Conservation (phyloP, 2,329 filamentous ascomycete species). For the Arthrobotrys entomopaga region DNA sequence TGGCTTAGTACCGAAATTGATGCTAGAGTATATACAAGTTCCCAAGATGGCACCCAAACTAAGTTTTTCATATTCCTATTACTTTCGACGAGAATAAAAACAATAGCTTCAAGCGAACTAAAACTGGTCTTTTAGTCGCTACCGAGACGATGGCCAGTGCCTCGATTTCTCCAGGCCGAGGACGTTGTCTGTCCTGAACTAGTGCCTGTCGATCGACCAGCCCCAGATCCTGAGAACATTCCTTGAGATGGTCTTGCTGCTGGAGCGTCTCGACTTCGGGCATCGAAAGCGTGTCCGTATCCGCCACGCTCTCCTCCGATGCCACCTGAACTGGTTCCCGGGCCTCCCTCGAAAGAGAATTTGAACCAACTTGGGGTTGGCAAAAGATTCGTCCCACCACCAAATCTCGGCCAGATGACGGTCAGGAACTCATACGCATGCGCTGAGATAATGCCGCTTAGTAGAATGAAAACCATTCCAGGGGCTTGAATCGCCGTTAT, state of each 20-base stretch:
- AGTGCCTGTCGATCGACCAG: conserved; percentile 60
- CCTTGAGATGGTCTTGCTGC: conserved; percentile 60
- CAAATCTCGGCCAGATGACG: conserved; percentile 81
- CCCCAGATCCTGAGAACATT: conserved; percentile 56
- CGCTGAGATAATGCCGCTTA: conserved; percentile 82
- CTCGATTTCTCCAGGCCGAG: conserved; percentile 73
- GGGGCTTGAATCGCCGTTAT: conserved; percentile 42
- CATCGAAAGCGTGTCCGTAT: conserved; percentile 45
- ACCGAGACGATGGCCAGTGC: conserved; percentile 72
- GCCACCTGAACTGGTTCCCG: conserved; percentile 66
- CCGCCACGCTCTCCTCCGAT: conserved; percentile 44
- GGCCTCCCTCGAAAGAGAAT: conserved; percentile 73
- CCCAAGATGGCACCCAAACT: background rate
- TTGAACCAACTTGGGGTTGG: conserved; percentile 78
- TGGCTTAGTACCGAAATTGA: background rate
- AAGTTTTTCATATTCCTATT: conserved; percentile 2
- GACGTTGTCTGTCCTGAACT: conserved; percentile 66
- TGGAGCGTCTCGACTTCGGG: conserved; percentile 63
- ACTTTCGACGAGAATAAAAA: too few relatives aligned
- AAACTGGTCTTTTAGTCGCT: conserved; percentile 39
- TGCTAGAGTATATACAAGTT: conserved; percentile 24
- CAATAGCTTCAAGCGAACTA: too few relatives aligned
- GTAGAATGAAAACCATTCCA: conserved; percentile 13
- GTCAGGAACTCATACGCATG: conserved; percentile 92
- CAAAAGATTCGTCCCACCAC: conserved; percentile 80